Conservation (phyloP, 164 flowering plant species). For the Protea cynaroides region DNA sequence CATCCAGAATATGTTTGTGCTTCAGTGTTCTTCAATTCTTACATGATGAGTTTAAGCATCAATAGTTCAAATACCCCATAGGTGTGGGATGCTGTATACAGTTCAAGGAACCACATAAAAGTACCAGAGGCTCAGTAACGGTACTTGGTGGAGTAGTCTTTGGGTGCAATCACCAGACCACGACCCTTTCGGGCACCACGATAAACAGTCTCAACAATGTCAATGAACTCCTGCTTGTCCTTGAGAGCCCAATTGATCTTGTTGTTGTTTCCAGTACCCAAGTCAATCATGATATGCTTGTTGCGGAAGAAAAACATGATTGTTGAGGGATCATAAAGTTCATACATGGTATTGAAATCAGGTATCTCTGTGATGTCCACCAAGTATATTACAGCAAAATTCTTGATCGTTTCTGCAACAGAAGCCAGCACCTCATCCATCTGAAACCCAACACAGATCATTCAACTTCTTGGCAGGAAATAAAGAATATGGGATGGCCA, state of each 20-base stretch:
- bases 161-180: constrained; percentile 92
- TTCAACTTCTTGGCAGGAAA: too few relatives aligned
- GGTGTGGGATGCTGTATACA: too few relatives aligned
- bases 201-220: constrained; percentile 88
- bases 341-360: constrained; percentile 96
- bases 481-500: too few relatives aligned
- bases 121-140: constrained; percentile 43
- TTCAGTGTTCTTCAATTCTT: too few relatives aligned
- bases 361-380: constrained; percentile 94
- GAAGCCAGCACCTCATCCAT: constrained; percentile 95
- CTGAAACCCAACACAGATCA: constrained; percentile 24
- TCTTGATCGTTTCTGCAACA: constrained; percentile 88
- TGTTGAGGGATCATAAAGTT: constrained; percentile 87
- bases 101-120: too few relatives aligned
- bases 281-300: constrained; percentile 96
- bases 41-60: too few relatives aligned
- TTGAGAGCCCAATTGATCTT: constrained; percentile 97
- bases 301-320: constrained; percentile 95
- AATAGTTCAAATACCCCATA: too few relatives aligned
- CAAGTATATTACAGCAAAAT: constrained; percentile 87
- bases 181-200: constrained; percentile 95
- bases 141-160: constrained; percentile 94
- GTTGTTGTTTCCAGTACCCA: constrained; percentile 96
- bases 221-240: constrained; percentile 94
- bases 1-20: too few relatives aligned